Evolutionary conservation across 2,329 filamentous ascomycete genomes (phyloP), one percentile per base, ranked within the genome.

Genomic region (Cytospora leucostoma): DNA sequence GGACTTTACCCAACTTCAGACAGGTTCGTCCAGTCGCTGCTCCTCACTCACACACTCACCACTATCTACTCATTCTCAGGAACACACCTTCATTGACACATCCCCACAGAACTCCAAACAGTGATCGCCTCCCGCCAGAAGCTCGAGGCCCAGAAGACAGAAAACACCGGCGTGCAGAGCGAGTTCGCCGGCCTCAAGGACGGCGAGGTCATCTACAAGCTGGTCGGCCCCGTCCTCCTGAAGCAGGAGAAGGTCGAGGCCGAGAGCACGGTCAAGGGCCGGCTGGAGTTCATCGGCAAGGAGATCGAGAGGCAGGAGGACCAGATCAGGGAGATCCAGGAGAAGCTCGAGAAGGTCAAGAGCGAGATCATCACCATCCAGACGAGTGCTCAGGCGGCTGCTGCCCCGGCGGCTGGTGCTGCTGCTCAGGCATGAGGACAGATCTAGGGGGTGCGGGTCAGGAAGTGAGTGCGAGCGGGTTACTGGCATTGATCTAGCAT

Each of bases 211-310:
- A 96, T 99, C 76, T 99, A 96, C 85, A 99, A 98, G 78, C 86
- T 97, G 50, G 88, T 97, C 54, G 95, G 95, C 0, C 95, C 95
- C 0, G 91, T 98, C 7, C 80, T 99, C 44, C 77, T 99, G 72
- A 97, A 98, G 82, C 95, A 99, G 77, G 95, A 98, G 63, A 93
- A 91, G 76, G 80, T 86, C 1, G 95, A 99, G 75, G 95, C 95
- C 0, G 88, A 93, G 68, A 90, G 91, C 81, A 93, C 93, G 0
- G 95, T 99, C 19, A 92, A 96, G 70, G 92, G 92, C 21, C 87
- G 95, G 32, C 76, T 99, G 57, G 93, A 97, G 68, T 98, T 94
- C 73, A 99, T 99, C 68, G 85, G 88, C 68, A 92, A 94, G 72
- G 94, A 99, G 74, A 95, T 98, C 93, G 65, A 66, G 1, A 70